phyloP scores from a whole-genome alignment of 208 protist genomes.

The Wallacemonas sp. region DNA sequence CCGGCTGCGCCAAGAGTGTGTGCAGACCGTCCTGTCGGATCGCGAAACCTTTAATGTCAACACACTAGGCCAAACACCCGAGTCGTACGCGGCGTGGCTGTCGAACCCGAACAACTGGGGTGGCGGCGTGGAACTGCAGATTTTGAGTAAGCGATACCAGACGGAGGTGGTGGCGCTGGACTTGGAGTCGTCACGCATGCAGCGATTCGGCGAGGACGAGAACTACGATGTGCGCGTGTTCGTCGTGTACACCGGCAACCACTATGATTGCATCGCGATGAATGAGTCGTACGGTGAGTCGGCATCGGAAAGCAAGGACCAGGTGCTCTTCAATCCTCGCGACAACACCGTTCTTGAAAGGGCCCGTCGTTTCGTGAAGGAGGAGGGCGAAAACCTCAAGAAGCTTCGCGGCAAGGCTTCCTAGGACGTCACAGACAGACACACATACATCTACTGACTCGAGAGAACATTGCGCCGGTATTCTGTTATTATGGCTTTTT shows the following conservation, averaged over 20 bases:
- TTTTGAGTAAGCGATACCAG: slow-evolving; percentile 82
- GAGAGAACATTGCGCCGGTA: neutral
- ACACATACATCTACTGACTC: too few species aligned
- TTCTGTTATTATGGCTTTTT: too few species aligned
- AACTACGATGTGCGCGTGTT: slow-evolving; percentile 82
- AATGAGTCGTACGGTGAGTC: slow-evolving; percentile 67
- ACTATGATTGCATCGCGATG: slow-evolving; percentile 94
- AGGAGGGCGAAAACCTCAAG: slow-evolving; percentile 52
- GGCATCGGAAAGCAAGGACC: slow-evolving; percentile 64
- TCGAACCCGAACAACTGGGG: slow-evolving; percentile 82
- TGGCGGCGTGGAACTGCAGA: slow-evolving; percentile 90
- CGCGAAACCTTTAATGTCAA: slow-evolving; percentile 74
- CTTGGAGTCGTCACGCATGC: slow-evolving; percentile 69
- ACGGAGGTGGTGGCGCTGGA: slow-evolving; percentile 91
- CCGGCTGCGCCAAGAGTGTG: slow-evolving; percentile 78
- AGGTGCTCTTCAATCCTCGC: slow-evolving; percentile 83
- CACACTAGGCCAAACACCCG: slow-evolving; percentile 61
- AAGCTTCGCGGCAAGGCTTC: neutral
- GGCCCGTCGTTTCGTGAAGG: slow-evolving; percentile 76
- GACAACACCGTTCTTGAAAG: slow-evolving; percentile 75
- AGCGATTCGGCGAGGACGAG: slow-evolving; percentile 80
- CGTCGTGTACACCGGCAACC: slow-evolving; percentile 93
- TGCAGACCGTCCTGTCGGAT: slow-evolving; percentile 60
- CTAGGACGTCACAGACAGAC: neutral
- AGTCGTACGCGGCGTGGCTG: slow-evolving; percentile 78